phyloP scores from a whole-genome alignment of 345 rosid genomes.

The Camelina neglecta region DNA sequence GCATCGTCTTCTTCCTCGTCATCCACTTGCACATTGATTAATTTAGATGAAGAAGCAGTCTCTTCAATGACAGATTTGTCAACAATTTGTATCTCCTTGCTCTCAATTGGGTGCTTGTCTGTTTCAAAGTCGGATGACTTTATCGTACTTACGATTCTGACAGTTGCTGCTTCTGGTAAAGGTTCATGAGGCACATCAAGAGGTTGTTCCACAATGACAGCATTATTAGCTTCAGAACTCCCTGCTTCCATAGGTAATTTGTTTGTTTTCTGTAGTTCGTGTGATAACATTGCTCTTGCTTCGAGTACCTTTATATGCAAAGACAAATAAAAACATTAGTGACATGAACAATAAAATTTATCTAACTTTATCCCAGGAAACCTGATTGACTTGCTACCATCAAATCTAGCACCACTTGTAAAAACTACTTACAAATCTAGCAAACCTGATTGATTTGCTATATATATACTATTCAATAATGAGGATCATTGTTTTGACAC shows the following conservation, averaged over 20 bases:
- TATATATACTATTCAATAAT: neutral
- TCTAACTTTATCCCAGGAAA: neutral
- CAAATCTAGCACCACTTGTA: neutral
- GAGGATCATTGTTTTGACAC: neutral
- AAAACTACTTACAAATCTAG: neutral
- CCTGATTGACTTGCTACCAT: neutral
- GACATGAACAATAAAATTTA: neutral
- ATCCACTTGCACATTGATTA: slow-evolving; percentile 44
- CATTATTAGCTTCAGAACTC: slow-evolving; percentile 37
- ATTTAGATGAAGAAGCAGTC: slow-evolving; percentile 37
- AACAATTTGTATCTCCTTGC: slow-evolving; percentile 55
- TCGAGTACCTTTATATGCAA: slow-evolving; percentile 50
- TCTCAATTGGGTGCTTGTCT: slow-evolving; percentile 61
- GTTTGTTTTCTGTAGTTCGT: slow-evolving; percentile 58
- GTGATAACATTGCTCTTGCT: slow-evolving; percentile 76
- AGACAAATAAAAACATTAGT: neutral
- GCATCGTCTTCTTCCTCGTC: slow-evolving; percentile 59
- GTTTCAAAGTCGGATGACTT: slow-evolving; percentile 50
- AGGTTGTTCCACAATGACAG: slow-evolving; percentile 26
- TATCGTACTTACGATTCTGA: slow-evolving; percentile 10
- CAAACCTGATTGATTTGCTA: neutral
- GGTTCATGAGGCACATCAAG: slow-evolving; percentile 8
- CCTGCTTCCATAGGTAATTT: slow-evolving; percentile 53
- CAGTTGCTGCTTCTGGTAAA: slow-evolving; percentile 35
- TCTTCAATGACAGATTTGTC: slow-evolving; percentile 60